Evolutionary conservation across 441 rosid genomes (phyloP).

Genomic region (Euphorbia celastroides): DNA sequence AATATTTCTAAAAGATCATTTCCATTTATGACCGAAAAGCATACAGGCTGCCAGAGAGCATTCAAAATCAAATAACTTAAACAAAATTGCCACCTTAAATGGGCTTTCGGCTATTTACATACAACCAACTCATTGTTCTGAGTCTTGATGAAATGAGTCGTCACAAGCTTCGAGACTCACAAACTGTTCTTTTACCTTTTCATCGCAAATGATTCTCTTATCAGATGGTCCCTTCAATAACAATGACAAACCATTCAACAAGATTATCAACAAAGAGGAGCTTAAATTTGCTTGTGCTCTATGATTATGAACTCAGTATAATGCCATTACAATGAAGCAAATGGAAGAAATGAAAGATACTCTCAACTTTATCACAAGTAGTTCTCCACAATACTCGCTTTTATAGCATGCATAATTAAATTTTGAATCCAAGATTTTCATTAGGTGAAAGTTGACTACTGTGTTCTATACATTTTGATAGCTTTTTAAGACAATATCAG

Average conservation of each 20-base stretch:
- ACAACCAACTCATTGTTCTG: constrained; percentile 35
- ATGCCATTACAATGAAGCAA: neutral
- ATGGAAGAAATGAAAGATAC: neutral
- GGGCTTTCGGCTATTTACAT: constrained; percentile 27
- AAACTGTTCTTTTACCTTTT: constrained; percentile 49
- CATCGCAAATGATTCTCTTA: constrained; percentile 33
- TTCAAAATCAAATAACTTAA: constrained; percentile 3
- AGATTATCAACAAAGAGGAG: neutral
- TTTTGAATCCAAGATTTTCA: no score
- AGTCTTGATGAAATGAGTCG: constrained; percentile 42
- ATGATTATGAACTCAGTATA: neutral
- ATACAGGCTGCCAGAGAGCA: constrained; percentile 9
- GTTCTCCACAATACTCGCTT: no score
- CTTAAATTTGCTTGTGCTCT: neutral
- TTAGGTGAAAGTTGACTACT: no score
- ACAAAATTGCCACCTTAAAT: constrained; percentile 24
- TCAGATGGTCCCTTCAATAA: constrained; percentile 38
- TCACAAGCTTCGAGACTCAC: constrained; percentile 44
- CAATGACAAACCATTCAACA: neutral
- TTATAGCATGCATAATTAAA: no score
- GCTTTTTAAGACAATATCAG: no score
- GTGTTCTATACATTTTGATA: no score
- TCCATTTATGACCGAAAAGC: constrained; percentile 12
- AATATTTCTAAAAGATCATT: neutral
- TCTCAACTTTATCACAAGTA: no score